A percentile compares a stretch with the other conserved stretches of the same genome.
These are phyloP conservation scores for Phytophthora palmivora DNA, from an alignment of 352 stramenopile species.

Conservation along the genomic window DNA sequence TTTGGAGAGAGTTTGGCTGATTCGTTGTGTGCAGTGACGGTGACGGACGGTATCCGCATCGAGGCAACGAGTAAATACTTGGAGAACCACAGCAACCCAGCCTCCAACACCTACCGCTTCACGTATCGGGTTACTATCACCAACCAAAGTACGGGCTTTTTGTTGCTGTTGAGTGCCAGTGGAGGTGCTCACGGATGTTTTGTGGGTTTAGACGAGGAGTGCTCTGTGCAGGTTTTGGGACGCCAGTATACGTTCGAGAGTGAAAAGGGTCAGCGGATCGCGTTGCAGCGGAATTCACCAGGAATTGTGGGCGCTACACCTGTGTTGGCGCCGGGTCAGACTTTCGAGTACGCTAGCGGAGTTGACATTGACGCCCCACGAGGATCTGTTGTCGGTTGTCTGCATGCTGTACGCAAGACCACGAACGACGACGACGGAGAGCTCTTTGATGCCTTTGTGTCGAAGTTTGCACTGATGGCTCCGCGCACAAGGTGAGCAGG, in stretches of 20 bases:
- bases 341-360: conserved; percentile 83
- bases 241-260: conserved; percentile 85
- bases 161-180: conserved; percentile 1
- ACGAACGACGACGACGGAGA: conserved; percentile 37
- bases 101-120: conserved; percentile 67
- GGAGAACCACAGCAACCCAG: conserved; percentile 55
- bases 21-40: conserved; percentile 56
- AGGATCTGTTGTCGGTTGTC: conserved; percentile 67
- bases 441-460: conserved; percentile 74
- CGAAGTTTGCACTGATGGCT: conserved; percentile 64
- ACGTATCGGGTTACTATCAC: conserved; percentile 84
- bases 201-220: conserved; percentile 47
- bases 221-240: conserved; percentile 69
- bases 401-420: conserved; percentile 59
- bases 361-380: conserved; percentile 75
- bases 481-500: conserved; percentile 27
- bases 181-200: conserved; percentile 6
- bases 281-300: conserved; percentile 68
- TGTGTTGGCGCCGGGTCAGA: conserved; percentile 66
- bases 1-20: neutral
- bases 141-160: conserved; percentile 60
- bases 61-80: conserved; percentile 82
- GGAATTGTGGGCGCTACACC: conserved; percentile 76
- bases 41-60: conserved; percentile 68
- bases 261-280: conserved; percentile 64